Percentiles rank a stretch among this genome's conserved stretches.
Evolutionary conservation across 2,329 filamentous ascomycete species (phyloP).

Genomic region (Phialemoniopsis sp.): DNA sequence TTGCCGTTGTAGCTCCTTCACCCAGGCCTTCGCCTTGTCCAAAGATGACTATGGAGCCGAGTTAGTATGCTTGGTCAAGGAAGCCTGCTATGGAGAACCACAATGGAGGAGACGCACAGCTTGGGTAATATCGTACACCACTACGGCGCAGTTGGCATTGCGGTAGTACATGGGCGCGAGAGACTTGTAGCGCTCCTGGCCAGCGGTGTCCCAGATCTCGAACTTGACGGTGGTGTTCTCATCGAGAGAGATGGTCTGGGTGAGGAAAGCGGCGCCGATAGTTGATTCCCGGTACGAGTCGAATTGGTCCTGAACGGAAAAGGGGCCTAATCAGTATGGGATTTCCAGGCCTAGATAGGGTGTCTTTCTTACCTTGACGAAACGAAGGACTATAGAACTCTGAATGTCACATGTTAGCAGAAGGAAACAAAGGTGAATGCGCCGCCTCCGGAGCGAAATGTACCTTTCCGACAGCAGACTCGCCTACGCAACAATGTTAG

Average conservation of each 20-base stretch:
- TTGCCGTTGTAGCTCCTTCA: constrained; percentile 97
- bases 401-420: constrained; percentile 32
- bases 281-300: constrained; percentile 96
- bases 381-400: constrained; percentile 97
- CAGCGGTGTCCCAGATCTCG: constrained; percentile 98
- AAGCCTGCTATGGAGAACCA: too few species aligned
- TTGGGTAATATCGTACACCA: constrained; percentile 99
- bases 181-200: constrained; percentile 98
- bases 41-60: constrained; percentile 69
- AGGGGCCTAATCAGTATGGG: background rate
- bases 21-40: constrained; percentile 99
- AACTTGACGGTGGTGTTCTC: constrained; percentile 99
- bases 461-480: constrained; percentile 99
- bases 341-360: too few species aligned
- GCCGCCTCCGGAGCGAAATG: constrained; percentile 5
- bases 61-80: background rate
- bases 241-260: constrained; percentile 96
- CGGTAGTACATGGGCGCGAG: constrained; percentile 99
- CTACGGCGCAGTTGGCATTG: constrained; percentile 98
- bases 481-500: constrained; percentile 55
- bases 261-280: constrained; percentile 97
- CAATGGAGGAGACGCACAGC: constrained; percentile 59
- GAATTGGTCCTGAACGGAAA: constrained; percentile 78
- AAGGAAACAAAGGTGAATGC: constrained; percentile 3
- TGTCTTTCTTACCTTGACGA: constrained; percentile 74